phyloP scores from a whole-genome alignment of 2,329 filamentous ascomycete genomes.

The Tolypocladium album region DNA sequence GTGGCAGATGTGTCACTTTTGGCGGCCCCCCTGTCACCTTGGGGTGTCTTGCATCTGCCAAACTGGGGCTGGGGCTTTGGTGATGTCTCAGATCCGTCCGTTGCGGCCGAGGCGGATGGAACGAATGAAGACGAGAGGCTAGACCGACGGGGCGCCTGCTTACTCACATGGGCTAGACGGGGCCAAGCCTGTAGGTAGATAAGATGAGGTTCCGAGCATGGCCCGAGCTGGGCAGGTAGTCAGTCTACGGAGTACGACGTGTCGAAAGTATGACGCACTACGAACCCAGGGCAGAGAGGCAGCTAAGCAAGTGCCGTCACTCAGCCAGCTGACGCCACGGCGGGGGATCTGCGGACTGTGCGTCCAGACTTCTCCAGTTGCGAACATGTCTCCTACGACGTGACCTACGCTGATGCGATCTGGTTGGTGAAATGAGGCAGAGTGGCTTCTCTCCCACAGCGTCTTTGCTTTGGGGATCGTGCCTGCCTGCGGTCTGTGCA shows the following conservation, averaged over 20 bases:
- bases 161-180: neutral
- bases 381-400: neutral
- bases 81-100: slow-evolving; percentile 1
- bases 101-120: neutral
- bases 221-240: too few relatives aligned
- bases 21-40: neutral
- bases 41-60: neutral
- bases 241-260: too few relatives aligned
- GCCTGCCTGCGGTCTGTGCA: neutral
- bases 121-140: neutral
- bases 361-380: neutral
- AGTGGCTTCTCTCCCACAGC: neutral
- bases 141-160: neutral
- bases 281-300: too few relatives aligned
- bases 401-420: neutral
- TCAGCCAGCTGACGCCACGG: neutral
- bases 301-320: too few relatives aligned
- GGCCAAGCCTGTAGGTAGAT: neutral
- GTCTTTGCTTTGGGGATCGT: neutral
- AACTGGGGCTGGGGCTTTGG: slow-evolving; percentile 1
- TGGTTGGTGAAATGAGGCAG: neutral
- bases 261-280: too few relatives aligned
- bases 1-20: neutral
- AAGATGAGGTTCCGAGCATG: too few relatives aligned
- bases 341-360: neutral